Evolutionary conservation across 805 yeast species (phyloP), one percentile per base, ranked within the genome.

Genomic region (Ogataea pilisensis): DNA sequence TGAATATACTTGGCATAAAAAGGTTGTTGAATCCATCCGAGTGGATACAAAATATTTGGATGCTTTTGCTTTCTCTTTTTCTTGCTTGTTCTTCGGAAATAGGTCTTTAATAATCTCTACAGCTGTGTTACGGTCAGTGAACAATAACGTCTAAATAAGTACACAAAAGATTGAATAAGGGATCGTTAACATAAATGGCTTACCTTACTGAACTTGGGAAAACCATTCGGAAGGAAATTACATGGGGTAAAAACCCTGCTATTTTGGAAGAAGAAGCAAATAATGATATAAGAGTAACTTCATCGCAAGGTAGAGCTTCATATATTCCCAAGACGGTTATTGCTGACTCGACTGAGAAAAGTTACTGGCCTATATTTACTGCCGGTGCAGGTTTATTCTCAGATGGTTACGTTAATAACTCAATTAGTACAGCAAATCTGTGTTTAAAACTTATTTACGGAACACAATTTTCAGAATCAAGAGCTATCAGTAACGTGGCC

Each of bases 381-480:
- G 81, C 95, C 1, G 97, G 97, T 47, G 93, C 96, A 0, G 97
- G 96, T 40, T 71, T 90, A 34, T 89, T 90, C 64, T 82, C 95
- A 28, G 98, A 91, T 64, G 97, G 97, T 39, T 90, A 89, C 60
- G 83, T 87, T 45, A 89, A 89, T 61, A 87, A 86, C 65, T 80
- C 93, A 39, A 84, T 87, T 42, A 76, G 86, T 44, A 75, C 93
- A 8, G 95, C 83, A 14, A 72, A 82, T 27, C 78, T 90, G 14
- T 80, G 90, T 67, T 70, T 90, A 48, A 60, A 73, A 14, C 65
- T 57, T 3, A 68, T 90, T 29, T 90, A 90, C 58, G 87, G 87
- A 25, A 59, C 62, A 0, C 76, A 73, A 51, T 82, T 82, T 55
- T 60, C 77, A 3, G 49, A 70, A 6, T 85, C 95, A 0, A 60